Evolutionary conservation across 768 basidiomycete genomes (phyloP).

Genomic region (Suillus paluster): DNA sequence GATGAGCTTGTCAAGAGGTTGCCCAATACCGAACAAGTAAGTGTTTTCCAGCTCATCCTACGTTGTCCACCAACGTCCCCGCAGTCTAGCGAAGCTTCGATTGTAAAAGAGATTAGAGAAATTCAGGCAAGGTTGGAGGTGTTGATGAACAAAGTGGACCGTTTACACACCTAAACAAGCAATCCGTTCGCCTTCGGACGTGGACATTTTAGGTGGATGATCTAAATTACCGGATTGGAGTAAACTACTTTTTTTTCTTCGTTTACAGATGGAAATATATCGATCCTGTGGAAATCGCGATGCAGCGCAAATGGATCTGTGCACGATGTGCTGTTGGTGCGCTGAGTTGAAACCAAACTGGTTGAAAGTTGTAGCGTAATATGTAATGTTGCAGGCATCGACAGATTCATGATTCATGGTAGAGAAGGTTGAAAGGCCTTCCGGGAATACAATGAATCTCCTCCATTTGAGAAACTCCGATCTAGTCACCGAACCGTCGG

Average conservation of each 20-base stretch:
- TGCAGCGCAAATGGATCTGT: not conserved
- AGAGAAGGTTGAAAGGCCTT: not conserved
- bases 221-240: not conserved
- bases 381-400: no score
- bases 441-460: not conserved
- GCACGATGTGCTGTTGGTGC: no score
- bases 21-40: slow-evolving; percentile 73
- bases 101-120: slow-evolving; percentile 64
- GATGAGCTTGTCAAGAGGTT: slow-evolving; percentile 70
- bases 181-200: not conserved
- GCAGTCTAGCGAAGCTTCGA: slow-evolving; percentile 72
- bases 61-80: slow-evolving; percentile 8
- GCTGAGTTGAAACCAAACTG: no score
- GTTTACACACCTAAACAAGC: slow-evolving; percentile 20
- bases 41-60: slow-evolving; percentile 28
- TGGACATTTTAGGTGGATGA: not conserved
- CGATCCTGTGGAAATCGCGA: not conserved
- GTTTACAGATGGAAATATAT: not conserved
- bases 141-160: slow-evolving; percentile 42
- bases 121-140: slow-evolving; percentile 50
- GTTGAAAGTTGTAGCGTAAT: no score
- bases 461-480: not conserved
- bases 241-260: not conserved
- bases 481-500: not conserved
- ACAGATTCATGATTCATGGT: no score